Percentiles rank a stretch among this genome's conserved stretches.
Conservation (phyloP, 345 rosid species). For the Stellera chamaejasme region DNA sequence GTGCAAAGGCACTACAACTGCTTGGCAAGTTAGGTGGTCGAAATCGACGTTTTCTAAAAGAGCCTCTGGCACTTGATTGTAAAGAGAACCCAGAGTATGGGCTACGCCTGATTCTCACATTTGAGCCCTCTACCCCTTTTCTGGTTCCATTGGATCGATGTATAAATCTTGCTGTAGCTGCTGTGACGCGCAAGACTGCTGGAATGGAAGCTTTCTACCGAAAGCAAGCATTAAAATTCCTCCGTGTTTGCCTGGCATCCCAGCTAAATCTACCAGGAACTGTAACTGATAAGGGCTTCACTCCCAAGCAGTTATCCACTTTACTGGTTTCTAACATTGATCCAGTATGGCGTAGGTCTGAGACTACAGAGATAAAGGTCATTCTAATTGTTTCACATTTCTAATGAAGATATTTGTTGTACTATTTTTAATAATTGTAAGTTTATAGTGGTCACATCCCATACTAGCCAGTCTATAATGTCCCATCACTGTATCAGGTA, state of each 20-base stretch:
- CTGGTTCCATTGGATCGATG: constrained; percentile 89
- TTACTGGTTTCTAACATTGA: constrained; percentile 62
- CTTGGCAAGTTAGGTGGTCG: constrained; percentile 99
- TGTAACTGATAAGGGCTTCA: constrained; percentile 61
- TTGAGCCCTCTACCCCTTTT: constrained; percentile 94
- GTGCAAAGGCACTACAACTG: constrained; percentile 87
- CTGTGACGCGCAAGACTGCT: constrained; percentile 56
- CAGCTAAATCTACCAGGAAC: constrained; percentile 96
- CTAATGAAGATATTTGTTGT: neutral
- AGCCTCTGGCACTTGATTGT: constrained; percentile 95
- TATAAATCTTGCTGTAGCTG: constrained; percentile 92
- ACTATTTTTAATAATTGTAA: neutral
- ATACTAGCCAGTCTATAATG: neutral
- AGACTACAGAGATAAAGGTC: constrained; percentile 80
- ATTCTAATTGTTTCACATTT: constrained; percentile 1
- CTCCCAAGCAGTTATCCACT: constrained; percentile 53
- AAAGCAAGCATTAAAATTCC: constrained; percentile 84
- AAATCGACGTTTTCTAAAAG: constrained; percentile 91
- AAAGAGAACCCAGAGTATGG: constrained; percentile 98
- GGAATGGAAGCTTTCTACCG: constrained; percentile 74
- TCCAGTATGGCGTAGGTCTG: constrained; percentile 65
- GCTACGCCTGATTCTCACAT: constrained; percentile 89
- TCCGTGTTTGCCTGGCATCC: constrained; percentile 82
- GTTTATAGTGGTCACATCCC: neutral
- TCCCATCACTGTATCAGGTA: neutral